A percentile compares a stretch with the other conserved stretches of the same genome.
Evolutionary conservation across 257 asterid genomes (phyloP).

Genomic region (Rubia yunnanensis): DNA sequence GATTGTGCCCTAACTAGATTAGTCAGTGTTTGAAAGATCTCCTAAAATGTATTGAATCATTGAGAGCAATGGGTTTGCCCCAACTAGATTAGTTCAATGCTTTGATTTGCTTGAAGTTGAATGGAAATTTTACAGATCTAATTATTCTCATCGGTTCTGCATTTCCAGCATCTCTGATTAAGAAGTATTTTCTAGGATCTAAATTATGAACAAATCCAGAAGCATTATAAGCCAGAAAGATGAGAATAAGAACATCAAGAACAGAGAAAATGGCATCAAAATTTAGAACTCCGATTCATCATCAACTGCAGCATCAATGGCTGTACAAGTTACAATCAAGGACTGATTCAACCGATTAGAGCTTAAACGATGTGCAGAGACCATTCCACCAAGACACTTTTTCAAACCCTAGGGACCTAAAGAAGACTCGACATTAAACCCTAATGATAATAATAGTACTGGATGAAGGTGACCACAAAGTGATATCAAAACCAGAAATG

Average conservation of each 20-base stretch:
- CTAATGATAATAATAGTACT: neutral
- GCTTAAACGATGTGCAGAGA: slow-evolving; percentile 2
- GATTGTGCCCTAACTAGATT: neutral
- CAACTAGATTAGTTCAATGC: slow-evolving; percentile 3
- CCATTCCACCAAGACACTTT: slow-evolving; percentile 1
- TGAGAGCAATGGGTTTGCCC: neutral
- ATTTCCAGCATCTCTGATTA: too few species aligned
- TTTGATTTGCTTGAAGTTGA: slow-evolving; percentile 7
- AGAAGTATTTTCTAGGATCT: neutral
- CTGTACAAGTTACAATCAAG: slow-evolving; percentile 7
- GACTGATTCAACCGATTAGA: neutral
- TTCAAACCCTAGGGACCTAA: neutral
- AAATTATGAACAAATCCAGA: neutral
- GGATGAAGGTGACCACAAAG: slow-evolving; percentile 11
- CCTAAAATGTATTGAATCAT: too few species aligned
- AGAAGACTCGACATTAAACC: neutral
- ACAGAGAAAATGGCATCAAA: neutral
- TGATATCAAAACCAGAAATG: slow-evolving; percentile 5
- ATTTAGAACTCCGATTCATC: neutral
- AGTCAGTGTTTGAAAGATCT: neutral
- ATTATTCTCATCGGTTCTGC: too few species aligned
- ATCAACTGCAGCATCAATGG: slow-evolving; percentile 10
- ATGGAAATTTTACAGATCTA: slow-evolving; percentile 4
- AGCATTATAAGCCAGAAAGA: neutral
- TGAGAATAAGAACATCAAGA: too few species aligned